Evolutionary conservation across 2,329 filamentous ascomycete genomes (phyloP).

Genomic region (Penicillium sp.): DNA sequence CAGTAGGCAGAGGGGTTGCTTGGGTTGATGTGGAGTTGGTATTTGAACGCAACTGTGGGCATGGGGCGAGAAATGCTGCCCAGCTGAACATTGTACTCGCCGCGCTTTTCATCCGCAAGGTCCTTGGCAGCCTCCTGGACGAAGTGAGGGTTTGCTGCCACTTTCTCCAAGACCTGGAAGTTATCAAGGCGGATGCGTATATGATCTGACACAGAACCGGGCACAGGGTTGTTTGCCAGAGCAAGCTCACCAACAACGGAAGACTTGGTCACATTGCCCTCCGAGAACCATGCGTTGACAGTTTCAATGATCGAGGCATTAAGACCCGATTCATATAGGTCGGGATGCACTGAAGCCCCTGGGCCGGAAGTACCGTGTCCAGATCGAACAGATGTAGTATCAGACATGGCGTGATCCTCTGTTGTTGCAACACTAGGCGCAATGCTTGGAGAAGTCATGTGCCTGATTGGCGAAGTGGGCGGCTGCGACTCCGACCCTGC

Average conservation of each 20-base stretch:
- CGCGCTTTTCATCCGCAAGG: conserved; percentile 61
- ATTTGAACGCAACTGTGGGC: conserved; percentile 81
- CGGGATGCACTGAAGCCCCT: conserved; percentile 74
- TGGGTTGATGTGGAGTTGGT: conserved; percentile 76
- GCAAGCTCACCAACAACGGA: conserved; percentile 87
- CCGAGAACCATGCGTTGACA: conserved; percentile 80
- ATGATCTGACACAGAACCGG: conserved; percentile 41
- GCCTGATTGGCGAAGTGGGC: conserved; percentile 40
- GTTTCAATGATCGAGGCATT: conserved; percentile 90
- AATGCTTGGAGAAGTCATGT: conserved; percentile 53
- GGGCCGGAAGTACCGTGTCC: conserved; percentile 74
- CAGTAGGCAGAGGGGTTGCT: conserved; percentile 60
- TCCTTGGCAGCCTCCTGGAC: conserved; percentile 61
- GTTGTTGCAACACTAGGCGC: conserved; percentile 47
- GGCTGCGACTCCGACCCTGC: conserved; percentile 28
- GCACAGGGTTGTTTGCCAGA: conserved; percentile 68
- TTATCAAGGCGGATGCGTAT: conserved; percentile 83
- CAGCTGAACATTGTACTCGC: conserved; percentile 78
- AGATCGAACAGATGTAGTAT: conserved; percentile 89
- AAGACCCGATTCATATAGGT: conserved; percentile 76
- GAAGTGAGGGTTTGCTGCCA: conserved; percentile 91
- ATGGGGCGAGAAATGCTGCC: conserved; percentile 67
- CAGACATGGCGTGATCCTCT: conserved; percentile 71
- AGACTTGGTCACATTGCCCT: conserved; percentile 69
- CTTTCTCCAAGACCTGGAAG: conserved; percentile 82